Evolutionary conservation across 306 rosid species (phyloP), one percentile per base, ranked within the genome.

Genomic region (Chamaecrista fasciculata): DNA sequence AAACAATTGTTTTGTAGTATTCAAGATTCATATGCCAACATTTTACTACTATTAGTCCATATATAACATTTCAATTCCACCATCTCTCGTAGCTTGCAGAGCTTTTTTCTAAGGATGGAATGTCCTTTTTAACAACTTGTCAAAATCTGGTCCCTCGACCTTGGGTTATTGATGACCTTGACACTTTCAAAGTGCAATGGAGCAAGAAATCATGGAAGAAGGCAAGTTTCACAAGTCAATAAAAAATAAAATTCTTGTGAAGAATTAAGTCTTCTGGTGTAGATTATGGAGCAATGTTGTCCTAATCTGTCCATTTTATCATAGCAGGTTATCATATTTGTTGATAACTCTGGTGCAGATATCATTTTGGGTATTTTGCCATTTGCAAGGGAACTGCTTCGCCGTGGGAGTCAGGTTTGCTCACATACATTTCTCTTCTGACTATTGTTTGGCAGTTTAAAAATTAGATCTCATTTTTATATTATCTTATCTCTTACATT

Each of bases 321-420:
- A 11, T 81, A 29, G 42, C 86, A 94, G 98, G 97, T 76, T 75
- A 70, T 94, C 74, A 90, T 93, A 75, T 93, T 93, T 86, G 96
- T 93, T n/a, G 98, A 90, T 78, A 90, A 93, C 75, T 93, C 98
- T 67, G 98, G 98, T 79, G 97, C 98, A 28, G 98, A 93, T 82
- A 76, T 93, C 55, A 80, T 93, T 79, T 83, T 93, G 82, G 97
- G 98, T 48, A 93, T 93, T 72, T 75, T 93, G 57, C 98, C 98
- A 44, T 93, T 93, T 86, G 97, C 96, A 53, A 85, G 96, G 79
- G 98, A 93, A 81, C 84, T 93, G 73, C 92, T 93, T 67, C 86
- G 82, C 42, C 96, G 59, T 6, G 98, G 98, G 69, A 85, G 86
- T 67, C 91, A 90, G 98, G 97, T 94, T 79, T 82, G 80, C 56